Conservation (phyloP, 1,284 basidiomycete genomes). For the Naganishia albida region DNA sequence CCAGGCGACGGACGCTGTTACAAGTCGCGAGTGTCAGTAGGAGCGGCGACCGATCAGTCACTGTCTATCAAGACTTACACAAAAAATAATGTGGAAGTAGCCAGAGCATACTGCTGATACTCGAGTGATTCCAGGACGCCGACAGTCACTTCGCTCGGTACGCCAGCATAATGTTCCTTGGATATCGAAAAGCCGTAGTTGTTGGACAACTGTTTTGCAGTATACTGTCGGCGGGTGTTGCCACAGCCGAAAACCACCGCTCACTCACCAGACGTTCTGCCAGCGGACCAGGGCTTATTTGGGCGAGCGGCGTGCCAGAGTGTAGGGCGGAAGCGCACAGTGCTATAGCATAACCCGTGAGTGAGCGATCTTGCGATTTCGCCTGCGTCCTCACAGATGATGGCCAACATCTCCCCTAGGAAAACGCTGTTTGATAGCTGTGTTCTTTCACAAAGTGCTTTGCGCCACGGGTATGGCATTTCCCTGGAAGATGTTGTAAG, state of each 20-base stretch:
- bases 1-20: slow-evolving; percentile 32
- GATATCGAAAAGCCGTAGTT: slow-evolving; percentile 41
- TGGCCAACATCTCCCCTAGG: slow-evolving; percentile 77
- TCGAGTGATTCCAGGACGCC: slow-evolving; percentile 40
- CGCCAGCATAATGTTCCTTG: slow-evolving; percentile 36
- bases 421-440: slow-evolving; percentile 76
- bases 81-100: slow-evolving; percentile 50
- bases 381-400: slow-evolving; percentile 63
- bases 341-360: slow-evolving; percentile 37
- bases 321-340: slow-evolving; percentile 61
- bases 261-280: slow-evolving; percentile 68
- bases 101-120: slow-evolving; percentile 52
- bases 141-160: slow-evolving; percentile 48
- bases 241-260: neutral
- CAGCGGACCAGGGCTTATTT: slow-evolving; percentile 81
- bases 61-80: slow-evolving; percentile 31
- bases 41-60: too few relatives aligned
- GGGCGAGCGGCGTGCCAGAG: slow-evolving; percentile 75
- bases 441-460: slow-evolving; percentile 72
- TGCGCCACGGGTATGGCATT: slow-evolving; percentile 61
- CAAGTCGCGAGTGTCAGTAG: neutral
- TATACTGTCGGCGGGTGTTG: slow-evolving; percentile 44
- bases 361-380: neutral
- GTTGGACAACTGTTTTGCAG: slow-evolving; percentile 39
- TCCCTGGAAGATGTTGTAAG: slow-evolving; percentile 33